Percentiles rank a stretch among this genome's conserved stretches.
Conservation (phyloP, 2,329 filamentous ascomycete species). For the Colletotrichum abscissum region DNA sequence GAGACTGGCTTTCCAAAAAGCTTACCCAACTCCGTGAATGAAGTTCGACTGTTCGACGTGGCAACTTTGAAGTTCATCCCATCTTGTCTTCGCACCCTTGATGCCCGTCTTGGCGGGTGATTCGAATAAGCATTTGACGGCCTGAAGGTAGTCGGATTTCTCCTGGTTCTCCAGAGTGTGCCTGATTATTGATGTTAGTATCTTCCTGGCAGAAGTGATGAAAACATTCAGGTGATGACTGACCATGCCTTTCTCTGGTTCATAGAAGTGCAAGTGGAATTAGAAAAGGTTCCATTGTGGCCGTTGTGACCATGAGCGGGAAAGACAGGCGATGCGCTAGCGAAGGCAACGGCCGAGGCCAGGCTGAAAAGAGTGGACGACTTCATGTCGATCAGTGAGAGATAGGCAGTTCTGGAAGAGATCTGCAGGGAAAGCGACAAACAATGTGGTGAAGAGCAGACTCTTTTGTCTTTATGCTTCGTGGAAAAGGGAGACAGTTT, state of each 20-base stretch:
- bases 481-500: neutral
- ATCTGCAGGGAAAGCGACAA: neutral
- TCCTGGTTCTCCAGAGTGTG: slow-evolving; percentile 17
- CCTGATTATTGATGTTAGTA: neutral
- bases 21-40: slow-evolving; percentile 32
- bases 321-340: slow-evolving; percentile 3
- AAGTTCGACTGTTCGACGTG: slow-evolving; percentile 28
- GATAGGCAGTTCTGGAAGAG: neutral
- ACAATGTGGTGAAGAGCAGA: too few species aligned
- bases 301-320: neutral
- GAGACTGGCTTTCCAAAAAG: neutral
- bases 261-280: slow-evolving; percentile 18
- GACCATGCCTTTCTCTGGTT: slow-evolving; percentile 24
- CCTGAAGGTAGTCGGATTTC: slow-evolving; percentile 21
- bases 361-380: slow-evolving; percentile 18
- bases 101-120: slow-evolving; percentile 23
- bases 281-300: slow-evolving; percentile 5
- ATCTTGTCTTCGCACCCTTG: slow-evolving; percentile 14
- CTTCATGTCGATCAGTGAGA: slow-evolving; percentile 14
- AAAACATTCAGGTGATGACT: neutral
- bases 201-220: too few species aligned
- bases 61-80: slow-evolving; percentile 24
- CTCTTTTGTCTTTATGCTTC: too few species aligned
- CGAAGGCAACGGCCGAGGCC: neutral
- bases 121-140: slow-evolving; percentile 24